A percentile compares a stretch with the other conserved stretches of the same genome.
These are phyloP conservation scores for Lactifluus pinguis DNA, from an alignment of 768 basidiomycete species.

Conservation along the genomic window DNA sequence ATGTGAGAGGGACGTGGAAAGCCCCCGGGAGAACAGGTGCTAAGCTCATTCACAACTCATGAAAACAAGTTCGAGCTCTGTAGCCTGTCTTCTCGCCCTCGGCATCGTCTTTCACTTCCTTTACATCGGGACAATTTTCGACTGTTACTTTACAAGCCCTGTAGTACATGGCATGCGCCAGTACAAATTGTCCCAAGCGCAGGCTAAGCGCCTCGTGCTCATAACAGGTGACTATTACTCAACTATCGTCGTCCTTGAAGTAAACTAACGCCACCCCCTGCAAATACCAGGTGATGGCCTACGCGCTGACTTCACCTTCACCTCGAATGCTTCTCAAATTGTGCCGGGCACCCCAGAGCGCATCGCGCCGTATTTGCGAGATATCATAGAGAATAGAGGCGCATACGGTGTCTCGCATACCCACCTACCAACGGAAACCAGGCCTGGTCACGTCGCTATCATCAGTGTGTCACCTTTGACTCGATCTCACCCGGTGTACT, in stretches of 20 bases:
- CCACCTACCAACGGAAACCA: slow-evolving; percentile 77
- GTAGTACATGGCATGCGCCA: slow-evolving; percentile 71
- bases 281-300: slow-evolving; percentile 63
- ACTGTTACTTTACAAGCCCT: slow-evolving; percentile 82
- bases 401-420: slow-evolving; percentile 83
- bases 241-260: neutral
- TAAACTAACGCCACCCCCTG: neutral
- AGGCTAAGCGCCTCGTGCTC: slow-evolving; percentile 67
- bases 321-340: slow-evolving; percentile 47
- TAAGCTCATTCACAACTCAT: too few species aligned
- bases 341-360: slow-evolving; percentile 45
- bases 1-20: too few species aligned
- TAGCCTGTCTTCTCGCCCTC: too few species aligned
- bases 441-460: slow-evolving; percentile 83
- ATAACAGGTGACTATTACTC: slow-evolving; percentile 48
- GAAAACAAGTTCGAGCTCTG: too few species aligned
- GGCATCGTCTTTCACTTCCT: slow-evolving; percentile 69
- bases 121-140: slow-evolving; percentile 66
- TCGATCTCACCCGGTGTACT: neutral
- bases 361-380: slow-evolving; percentile 67
- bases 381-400: slow-evolving; percentile 55
- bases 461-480: slow-evolving; percentile 42
- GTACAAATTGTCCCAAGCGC: slow-evolving; percentile 36
- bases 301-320: slow-evolving; percentile 72
- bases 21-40: too few species aligned